Evolutionary conservation across 352 stramenopile species (phyloP), one percentile per base, ranked within the genome.

Genomic region (Phytophthora cajani): DNA sequence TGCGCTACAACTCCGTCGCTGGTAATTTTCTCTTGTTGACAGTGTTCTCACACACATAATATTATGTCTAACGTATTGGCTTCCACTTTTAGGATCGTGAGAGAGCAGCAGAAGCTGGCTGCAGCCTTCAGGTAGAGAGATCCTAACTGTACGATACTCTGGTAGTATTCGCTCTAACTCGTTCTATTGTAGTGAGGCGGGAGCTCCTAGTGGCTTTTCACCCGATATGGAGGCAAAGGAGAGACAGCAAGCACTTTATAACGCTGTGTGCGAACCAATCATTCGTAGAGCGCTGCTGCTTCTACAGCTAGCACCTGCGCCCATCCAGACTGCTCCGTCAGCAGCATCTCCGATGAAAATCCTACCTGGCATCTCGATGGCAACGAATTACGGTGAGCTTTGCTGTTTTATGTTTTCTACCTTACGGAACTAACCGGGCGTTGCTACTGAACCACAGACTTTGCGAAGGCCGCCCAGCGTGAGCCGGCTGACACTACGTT

Each of bases 51-150:
- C 50, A n/a, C 23, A 14, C 7, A 27, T 8, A 19, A 38, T 5
- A 38, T 14, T 36, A 8, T 32, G 36, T 53, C 5, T 50, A 50
- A 50, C 42, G 9, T 50, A 17, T 46, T 46, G 14, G 7, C 12
- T 61, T 58, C 11, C 59, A 17, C 44, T 44, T 30, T 55, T 69
- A 94, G 88, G 89, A 95, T 97, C 69, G 89, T 97, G 21, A 75
- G 88, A 58, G 89, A 97, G 59, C 89, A 97, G 49, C 89, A 97
- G 57, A 97, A 95, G 49, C 61, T 94, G 19, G 89, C 89, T 47
- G 84, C 82, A 62, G 64, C 71, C 25, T 78, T 76, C 25, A 90
- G 81, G 85, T 92, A 80, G 46, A 38, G 0, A 16, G 27, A 27
- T 51, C n/a, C 19, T 30, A 57, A 14, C 14, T 60, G 6, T 23